Evolutionary conservation across 176 grass and related monocot genomes (phyloP).

Genomic region (Pontederia paniculata): DNA sequence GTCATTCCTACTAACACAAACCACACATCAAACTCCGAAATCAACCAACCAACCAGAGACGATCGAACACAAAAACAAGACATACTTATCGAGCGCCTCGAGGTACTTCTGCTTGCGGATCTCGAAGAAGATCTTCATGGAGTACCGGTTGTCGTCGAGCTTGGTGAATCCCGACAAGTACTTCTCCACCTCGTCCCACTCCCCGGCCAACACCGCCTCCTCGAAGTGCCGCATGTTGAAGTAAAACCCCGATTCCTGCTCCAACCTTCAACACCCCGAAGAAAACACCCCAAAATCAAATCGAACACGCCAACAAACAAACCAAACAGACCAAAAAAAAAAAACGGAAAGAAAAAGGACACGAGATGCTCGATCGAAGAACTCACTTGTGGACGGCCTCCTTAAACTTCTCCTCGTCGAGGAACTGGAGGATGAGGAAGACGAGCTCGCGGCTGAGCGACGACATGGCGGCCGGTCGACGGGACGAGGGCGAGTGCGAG

Average conservation of each 20-base stretch:
- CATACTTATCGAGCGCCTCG: no score
- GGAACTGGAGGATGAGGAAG: background rate
- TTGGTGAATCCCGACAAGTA: background rate
- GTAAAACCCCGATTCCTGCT: background rate
- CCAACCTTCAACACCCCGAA: background rate
- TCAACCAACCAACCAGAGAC: no score
- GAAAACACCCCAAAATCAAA: no score
- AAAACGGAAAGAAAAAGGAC: background rate
- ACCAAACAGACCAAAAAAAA: background rate
- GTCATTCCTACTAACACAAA: background rate
- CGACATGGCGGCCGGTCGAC: background rate
- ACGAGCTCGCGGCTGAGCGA: background rate
- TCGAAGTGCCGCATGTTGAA: background rate
- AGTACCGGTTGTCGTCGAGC: no score
- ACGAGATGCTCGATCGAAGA: background rate
- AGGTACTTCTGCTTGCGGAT: no score
- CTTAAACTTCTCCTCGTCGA: background rate
- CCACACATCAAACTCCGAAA: no score
- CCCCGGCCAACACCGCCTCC: background rate
- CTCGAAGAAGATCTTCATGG: no score
- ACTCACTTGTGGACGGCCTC: background rate
- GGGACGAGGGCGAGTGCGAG: no score
- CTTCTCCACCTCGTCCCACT: background rate
- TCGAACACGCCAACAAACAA: background rate
- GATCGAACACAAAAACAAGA: no score